Evolutionary conservation across 2,329 filamentous ascomycete species (phyloP).

Genomic region (Ophiosphaerella herpotricha): DNA sequence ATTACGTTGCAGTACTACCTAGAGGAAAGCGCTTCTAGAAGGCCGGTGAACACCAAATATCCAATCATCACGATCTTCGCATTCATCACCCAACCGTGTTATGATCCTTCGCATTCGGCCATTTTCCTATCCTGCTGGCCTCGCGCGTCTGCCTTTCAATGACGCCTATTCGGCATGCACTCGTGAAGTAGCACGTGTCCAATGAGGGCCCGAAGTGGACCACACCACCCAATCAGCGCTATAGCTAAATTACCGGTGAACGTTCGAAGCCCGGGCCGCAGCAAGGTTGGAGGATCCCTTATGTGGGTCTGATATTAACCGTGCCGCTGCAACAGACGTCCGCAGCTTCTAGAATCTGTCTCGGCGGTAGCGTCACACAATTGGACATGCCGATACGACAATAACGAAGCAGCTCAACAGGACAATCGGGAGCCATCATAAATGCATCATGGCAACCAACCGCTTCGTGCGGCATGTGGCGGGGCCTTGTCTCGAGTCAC

Average conservation of each 20-base stretch:
- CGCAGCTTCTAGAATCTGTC: slow-evolving; percentile 1
- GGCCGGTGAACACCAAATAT: slow-evolving; percentile 1
- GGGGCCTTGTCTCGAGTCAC: too few species aligned
- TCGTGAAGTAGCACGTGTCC: neutral
- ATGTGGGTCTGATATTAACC: neutral
- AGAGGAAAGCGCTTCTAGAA: slow-evolving; percentile 4
- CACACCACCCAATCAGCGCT: neutral
- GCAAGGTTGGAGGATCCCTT: neutral
- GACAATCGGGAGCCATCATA: too few species aligned
- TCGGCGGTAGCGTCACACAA: neutral
- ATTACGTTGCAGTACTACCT: neutral
- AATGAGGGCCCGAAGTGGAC: neutral
- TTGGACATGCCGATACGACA: too few species aligned
- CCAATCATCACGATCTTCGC: neutral
- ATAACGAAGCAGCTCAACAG: too few species aligned
- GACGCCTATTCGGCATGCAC: neutral
- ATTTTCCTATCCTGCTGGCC: neutral
- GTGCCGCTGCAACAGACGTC: neutral
- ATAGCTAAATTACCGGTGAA: slow-evolving; percentile 2
- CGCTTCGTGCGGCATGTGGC: too few species aligned
- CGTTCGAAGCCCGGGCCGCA: neutral
- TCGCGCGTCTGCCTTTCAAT: neutral
- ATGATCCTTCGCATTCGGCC: neutral
- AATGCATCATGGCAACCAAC: too few species aligned
- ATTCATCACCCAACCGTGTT: neutral